These are phyloP conservation scores for Didymella glomerata DNA, from an alignment of 2,329 filamentous ascomycete species.

Conservation along the genomic window DNA sequence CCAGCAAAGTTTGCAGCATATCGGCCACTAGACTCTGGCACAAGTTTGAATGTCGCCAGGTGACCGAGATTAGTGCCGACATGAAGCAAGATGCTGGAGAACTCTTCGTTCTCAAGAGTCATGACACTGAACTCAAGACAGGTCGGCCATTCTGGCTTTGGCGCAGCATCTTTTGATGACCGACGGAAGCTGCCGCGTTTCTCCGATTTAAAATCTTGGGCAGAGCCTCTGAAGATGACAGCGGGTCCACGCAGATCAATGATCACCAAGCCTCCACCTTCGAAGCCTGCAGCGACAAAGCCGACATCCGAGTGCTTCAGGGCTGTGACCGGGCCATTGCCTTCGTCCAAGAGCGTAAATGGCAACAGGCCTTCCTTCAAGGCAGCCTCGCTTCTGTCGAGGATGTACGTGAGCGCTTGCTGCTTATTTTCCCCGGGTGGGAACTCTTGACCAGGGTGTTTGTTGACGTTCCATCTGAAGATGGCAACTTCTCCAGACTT, in stretches of 20 bases:
- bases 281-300: constrained; percentile 87
- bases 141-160: constrained; percentile 75
- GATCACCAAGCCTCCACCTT: constrained; percentile 80
- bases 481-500: constrained; percentile 83
- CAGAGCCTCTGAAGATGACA: constrained; percentile 78
- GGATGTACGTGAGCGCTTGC: constrained; percentile 74
- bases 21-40: constrained; percentile 73
- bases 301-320: constrained; percentile 90
- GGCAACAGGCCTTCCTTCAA: constrained; percentile 85
- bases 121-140: constrained; percentile 87
- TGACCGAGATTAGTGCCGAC: constrained; percentile 87
- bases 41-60: constrained; percentile 86
- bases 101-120: constrained; percentile 91
- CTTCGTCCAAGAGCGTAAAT: constrained; percentile 80
- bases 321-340: constrained; percentile 80
- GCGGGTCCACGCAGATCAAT: constrained; percentile 88
- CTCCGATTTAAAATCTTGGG: constrained; percentile 80
- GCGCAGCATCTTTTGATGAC: constrained; percentile 58
- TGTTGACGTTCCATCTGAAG: constrained; percentile 88
- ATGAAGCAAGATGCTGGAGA: constrained; percentile 92
- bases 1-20: constrained; percentile 80
- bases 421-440: constrained; percentile 59
- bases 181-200: constrained; percentile 76
- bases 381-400: constrained; percentile 72
- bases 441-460: constrained; percentile 71